Evolutionary conservation across 169 alveolate species (phyloP), one percentile per base, ranked within the genome.

Genomic region (Ichthyophthirius multifiliis): DNA sequence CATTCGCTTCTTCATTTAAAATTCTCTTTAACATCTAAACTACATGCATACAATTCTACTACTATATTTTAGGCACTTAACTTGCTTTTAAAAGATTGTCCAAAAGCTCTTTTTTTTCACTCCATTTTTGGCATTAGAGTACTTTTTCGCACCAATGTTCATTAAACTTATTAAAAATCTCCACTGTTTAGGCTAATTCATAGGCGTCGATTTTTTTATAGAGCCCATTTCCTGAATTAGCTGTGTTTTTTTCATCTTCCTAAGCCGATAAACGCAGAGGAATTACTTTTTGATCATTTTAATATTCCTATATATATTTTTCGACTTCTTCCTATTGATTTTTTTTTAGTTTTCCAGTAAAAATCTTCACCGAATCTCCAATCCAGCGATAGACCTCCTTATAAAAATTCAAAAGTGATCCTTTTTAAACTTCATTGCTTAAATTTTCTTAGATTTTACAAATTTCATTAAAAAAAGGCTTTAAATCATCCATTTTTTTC

Each of bases 141-240:
- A 92, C 84, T 32, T 80, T 80, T 16, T 89, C 94, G n/a, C 75
- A 62, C 96, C 96, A 92, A 16, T 75, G 79, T 7, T 83, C 90
- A 35, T 67, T 76, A 35, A 39, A 86, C 48, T 76, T 86, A 37
- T 30, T 43, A 41, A 86, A 82, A 23, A 86, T 76, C 34, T 86
- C 88, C 27, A 35, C 63, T 15, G 91, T 86, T 45, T 76, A 85
- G 18, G 84, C 84, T 46, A 86, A 46, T 18, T 81, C 91, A 37
- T 86, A 86, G 1, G 83, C 83, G 63, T 86, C 91, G 5, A 85
- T 20, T 43, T 65, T 75, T n/a, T 3, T 35, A n/a, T 55, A 62
- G 1, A 30, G 23, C 5, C 71, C 71, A 30, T 55, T 55, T 15
- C 73, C 81, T 5, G 63, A 65, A 32, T 71, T 76, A 6, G 75